Percentiles rank a stretch among this genome's conserved stretches.
These are phyloP conservation scores for Flaveria sonorensis DNA, from an alignment of 129 eudicot species.

Conservation along the genomic window DNA sequence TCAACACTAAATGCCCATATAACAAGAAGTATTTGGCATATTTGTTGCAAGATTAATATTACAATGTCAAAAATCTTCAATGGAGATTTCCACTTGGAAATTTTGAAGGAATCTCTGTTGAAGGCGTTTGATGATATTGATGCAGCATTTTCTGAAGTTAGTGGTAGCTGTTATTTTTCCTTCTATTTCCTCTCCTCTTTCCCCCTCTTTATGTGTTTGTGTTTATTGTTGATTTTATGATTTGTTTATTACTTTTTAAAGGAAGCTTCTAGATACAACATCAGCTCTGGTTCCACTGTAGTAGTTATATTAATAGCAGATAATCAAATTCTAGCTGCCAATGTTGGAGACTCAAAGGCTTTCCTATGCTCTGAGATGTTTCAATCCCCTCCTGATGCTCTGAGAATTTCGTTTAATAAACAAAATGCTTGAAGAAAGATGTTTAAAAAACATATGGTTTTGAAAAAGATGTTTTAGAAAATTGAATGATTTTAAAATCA, in stretches of 20 bases:
- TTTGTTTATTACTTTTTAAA: slow-evolving; percentile 40
- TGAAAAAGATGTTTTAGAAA: too few relatives aligned
- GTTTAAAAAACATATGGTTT: too few relatives aligned
- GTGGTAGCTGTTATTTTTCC: slow-evolving; percentile 4
- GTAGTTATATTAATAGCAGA: slow-evolving; percentile 73
- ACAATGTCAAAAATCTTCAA: slow-evolving; percentile 53
- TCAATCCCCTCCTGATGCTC: slow-evolving; percentile 77
- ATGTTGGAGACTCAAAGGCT: slow-evolving; percentile 95
- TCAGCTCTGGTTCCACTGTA: slow-evolving; percentile 88
- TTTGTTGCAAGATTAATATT: slow-evolving; percentile 55
- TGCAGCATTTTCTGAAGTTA: slow-evolving; percentile 67
- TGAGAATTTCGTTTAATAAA: too few relatives aligned
- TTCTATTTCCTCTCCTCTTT: not conserved
- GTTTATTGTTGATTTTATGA: slow-evolving; percentile 11
- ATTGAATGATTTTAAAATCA: too few relatives aligned
- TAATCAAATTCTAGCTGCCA: slow-evolving; percentile 81
- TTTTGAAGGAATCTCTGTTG: slow-evolving; percentile 81
- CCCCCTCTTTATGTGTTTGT: not conserved
- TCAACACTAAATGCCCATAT: slow-evolving; percentile 1
- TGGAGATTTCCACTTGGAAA: slow-evolving; percentile 73
- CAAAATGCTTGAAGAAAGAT: too few relatives aligned
- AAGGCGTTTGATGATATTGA: slow-evolving; percentile 86
- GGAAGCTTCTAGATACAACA: slow-evolving; percentile 79
- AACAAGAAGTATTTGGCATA: slow-evolving; percentile 1
- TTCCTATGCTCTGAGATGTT: slow-evolving; percentile 82